A percentile compares a stretch with the other conserved stretches of the same genome.
phyloP scores from a whole-genome alignment of 441 rosid species.

The Adansonia gregorii region DNA sequence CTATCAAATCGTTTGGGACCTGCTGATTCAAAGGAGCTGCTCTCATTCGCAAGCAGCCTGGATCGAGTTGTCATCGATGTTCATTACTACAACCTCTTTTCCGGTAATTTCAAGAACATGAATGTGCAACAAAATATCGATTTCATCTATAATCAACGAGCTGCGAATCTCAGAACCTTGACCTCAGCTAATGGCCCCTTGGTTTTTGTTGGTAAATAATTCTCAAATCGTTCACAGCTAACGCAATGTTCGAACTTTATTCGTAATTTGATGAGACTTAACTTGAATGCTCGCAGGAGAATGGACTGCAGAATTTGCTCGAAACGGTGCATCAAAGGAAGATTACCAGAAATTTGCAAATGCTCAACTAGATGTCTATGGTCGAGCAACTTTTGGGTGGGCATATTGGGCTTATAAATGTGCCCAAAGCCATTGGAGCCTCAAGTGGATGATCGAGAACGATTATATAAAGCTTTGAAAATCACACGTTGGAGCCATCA shows the following conservation, averaged over 20 bases:
- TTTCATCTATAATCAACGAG: slow-evolving; percentile 31
- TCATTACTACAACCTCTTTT: slow-evolving; percentile 46
- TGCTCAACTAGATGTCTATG: slow-evolving; percentile 39
- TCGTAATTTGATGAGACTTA: not conserved
- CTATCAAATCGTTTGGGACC: slow-evolving; percentile 38
- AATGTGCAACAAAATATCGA: slow-evolving; percentile 39
- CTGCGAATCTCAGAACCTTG: slow-evolving; percentile 19
- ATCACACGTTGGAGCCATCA: not conserved
- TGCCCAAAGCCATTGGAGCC: not conserved
- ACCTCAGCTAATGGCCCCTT: slow-evolving; percentile 36
- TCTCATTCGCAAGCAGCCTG: slow-evolving; percentile 31
- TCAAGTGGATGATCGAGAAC: slow-evolving; percentile 30
- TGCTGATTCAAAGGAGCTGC: slow-evolving; percentile 33
- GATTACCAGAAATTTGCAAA: slow-evolving; percentile 35
- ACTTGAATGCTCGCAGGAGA: slow-evolving; percentile 34
- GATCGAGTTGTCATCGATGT: slow-evolving; percentile 41
- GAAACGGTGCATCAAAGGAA: slow-evolving; percentile 18
- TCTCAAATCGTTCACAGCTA: not conserved
- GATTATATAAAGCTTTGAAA: slow-evolving; percentile 27
- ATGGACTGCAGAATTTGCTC: slow-evolving; percentile 37
- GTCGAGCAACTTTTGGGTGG: slow-evolving; percentile 48
- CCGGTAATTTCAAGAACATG: slow-evolving; percentile 20
- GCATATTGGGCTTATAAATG: slow-evolving; percentile 46
- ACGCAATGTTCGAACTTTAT: not conserved
- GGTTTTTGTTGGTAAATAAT: slow-evolving; percentile 43